Evolutionary conservation across 2,329 filamentous ascomycete genomes (phyloP).

Genomic region (Grosmannia serpens): DNA sequence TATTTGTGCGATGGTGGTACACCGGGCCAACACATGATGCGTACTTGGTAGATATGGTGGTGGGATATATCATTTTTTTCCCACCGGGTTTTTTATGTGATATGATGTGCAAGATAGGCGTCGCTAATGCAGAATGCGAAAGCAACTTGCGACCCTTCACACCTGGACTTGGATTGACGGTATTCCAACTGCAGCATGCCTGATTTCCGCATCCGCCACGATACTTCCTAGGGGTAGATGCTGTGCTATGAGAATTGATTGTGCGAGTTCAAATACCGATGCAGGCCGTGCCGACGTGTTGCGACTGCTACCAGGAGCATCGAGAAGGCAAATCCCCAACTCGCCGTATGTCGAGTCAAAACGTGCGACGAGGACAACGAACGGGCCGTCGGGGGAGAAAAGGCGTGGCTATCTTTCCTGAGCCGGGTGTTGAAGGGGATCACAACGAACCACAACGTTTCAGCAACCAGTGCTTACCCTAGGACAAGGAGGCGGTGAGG

Average conservation of each 20-base stretch:
- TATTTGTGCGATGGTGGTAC: neutral
- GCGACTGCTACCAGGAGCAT: neutral
- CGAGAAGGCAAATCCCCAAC: neutral
- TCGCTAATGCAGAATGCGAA: neutral
- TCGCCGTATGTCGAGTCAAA: neutral
- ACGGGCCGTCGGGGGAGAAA: neutral
- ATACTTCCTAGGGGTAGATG: neutral
- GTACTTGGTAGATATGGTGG: neutral
- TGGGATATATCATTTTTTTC: neutral
- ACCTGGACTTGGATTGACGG: too few relatives aligned
- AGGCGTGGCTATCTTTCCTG: neutral
- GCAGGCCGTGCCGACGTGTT: neutral
- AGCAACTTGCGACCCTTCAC: too few relatives aligned
- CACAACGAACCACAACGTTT: conserved; percentile 1
- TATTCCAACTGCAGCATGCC: neutral
- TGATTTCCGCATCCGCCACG: neutral
- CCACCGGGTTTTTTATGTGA: neutral
- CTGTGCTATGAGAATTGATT: neutral
- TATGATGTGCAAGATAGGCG: neutral
- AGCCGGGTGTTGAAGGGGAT: neutral
- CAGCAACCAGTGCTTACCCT: neutral
- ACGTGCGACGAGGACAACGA: neutral
- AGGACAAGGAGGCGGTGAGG: neutral
- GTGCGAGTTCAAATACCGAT: neutral
- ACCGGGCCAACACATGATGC: too few relatives aligned